Evolutionary conservation across 176 grass and related monocot genomes (phyloP), one percentile per base, ranked within the genome.

Genomic region (Musa beccarii): DNA sequence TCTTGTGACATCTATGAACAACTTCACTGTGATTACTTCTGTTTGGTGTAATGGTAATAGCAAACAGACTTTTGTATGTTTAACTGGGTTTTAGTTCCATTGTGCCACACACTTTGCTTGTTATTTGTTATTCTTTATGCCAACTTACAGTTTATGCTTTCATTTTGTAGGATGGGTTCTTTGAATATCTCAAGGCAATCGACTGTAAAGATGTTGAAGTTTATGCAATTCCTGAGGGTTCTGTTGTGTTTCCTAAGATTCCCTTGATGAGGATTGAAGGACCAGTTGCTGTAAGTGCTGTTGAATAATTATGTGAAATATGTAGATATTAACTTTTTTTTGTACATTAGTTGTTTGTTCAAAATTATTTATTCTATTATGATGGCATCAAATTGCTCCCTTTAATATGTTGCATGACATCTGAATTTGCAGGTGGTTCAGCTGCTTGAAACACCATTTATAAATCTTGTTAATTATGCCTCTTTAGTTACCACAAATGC

Each of bases 401-500:
- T 43, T 43, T 43, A 43, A 43, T 43, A 43, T 43, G 5, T 43
- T 43, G 34, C 34, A 51, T 49, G 49, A 24, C 12, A 54, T 66
- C 72, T 70, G 54, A 72, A 21, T 72, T 71, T 19, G 26, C 54
- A 98, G 94, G 88, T 93, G 54, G 72, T 98, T 57, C 94, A 98
- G 65, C 86, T 98, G 68, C 90, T 98, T 75, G 94, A 93, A 80
- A 98, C 94, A 80, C 90, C 94, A 76, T 98, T 98, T 80, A 26
- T 98, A 74, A 87, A 78, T 82, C 88, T 98, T 24, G 88, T 98
- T 51, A 98, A 98, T 72, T 98, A 98, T 84, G 90, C 94, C 26
- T 98, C 94, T 19, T 83, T 98, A 78, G 94, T 98, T 78, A 91
- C 90, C 21, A 98, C 94, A 82, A 98, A 98, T 84, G 94, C 94